Evolutionary conservation across 2,329 filamentous ascomycete genomes (phyloP), one percentile per base, ranked within the genome.

Genomic region (Knoxdaviesia proteae): DNA sequence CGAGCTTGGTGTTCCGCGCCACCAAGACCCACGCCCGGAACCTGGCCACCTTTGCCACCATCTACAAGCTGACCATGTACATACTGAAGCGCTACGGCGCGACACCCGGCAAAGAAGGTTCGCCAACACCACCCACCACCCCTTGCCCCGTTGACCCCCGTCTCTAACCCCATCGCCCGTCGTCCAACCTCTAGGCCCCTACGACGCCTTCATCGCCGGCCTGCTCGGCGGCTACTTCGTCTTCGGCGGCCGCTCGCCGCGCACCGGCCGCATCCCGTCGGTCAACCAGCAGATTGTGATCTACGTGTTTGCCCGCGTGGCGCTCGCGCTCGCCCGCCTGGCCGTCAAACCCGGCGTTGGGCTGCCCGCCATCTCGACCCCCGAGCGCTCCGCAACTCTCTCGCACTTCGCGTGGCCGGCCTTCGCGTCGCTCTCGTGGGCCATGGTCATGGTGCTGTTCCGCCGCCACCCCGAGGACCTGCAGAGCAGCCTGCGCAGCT

Each of bases 251-350:
- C 67, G 71, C 46, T 71, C 68, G 37, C 60, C 58, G 52, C 78
- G 81, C 46, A 64, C 61, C 35, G 79, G 79, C 51, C 71, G 71
- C 57, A 77, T 84, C 54, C 81, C 79, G 47, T 80, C 75, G 49
- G 80, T 94, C 48, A 93, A 79, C 62, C 84, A 94, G 66, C 88
- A 98, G 68, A 98, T 98, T 57, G 86, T 94, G 58, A 83, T 96
- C 53, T 98, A 98, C 65, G 82, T 98, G 48, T 94, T 94, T 56
- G 90, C 90, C 40, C 77, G 90, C 49, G 90, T 94, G 10, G 70
- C 80, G 47, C 72, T 98, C 34, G 84, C 83, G 6, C 63, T 92
- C 30, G 90, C 87, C 33, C 84, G 84, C 54, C 64, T 96, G 45
- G 74, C 82, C 44, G 75, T 96, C 48, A 78, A 84, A 58, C 71